phyloP scores from a whole-genome alignment of 2,329 filamentous ascomycete genomes.

The Stachybotrys chartarum region DNA sequence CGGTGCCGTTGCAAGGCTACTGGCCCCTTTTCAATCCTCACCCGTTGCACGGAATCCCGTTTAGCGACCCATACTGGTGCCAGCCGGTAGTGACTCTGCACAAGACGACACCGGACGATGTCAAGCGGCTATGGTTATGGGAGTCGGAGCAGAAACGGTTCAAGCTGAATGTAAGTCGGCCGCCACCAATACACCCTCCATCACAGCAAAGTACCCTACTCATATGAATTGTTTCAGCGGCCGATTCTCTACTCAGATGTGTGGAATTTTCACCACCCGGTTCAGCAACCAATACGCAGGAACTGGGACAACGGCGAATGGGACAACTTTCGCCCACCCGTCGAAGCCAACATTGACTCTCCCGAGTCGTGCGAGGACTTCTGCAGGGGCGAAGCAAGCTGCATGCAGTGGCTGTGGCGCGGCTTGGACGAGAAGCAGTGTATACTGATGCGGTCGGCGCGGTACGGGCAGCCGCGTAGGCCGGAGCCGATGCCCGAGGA shows the following conservation, averaged over 20 bases:
- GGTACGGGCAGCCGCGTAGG: slow-evolving; percentile 14
- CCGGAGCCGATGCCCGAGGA: slow-evolving; percentile 16
- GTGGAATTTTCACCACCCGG: slow-evolving; percentile 28
- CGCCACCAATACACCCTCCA: too few relatives aligned
- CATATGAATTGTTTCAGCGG: slow-evolving; percentile 10
- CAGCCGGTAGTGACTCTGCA: slow-evolving; percentile 42
- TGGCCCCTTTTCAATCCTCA: slow-evolving; percentile 45
- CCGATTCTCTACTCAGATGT: slow-evolving; percentile 29
- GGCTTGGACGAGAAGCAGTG: slow-evolving; percentile 21
- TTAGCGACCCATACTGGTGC: slow-evolving; percentile 39
- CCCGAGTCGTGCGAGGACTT: slow-evolving; percentile 18
- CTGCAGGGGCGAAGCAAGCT: slow-evolving; percentile 15
- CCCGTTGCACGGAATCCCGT: slow-evolving; percentile 40
- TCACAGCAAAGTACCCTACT: too few relatives aligned
- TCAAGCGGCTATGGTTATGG: slow-evolving; percentile 42
- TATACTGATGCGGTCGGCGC: slow-evolving; percentile 17
- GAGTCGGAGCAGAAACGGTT: slow-evolving; percentile 23
- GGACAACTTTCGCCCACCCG: slow-evolving; percentile 17
- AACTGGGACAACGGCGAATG: slow-evolving; percentile 26
- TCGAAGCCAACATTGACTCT: slow-evolving; percentile 15
- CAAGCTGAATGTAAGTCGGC: slow-evolving; percentile 17
- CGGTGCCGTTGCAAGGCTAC: slow-evolving; percentile 36
- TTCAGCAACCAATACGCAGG: slow-evolving; percentile 10
- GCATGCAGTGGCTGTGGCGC: slow-evolving; percentile 23
- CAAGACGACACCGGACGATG: slow-evolving; percentile 38